Conservation (phyloP, 768 basidiomycete species). For the Lactifluus echinatus region DNA sequence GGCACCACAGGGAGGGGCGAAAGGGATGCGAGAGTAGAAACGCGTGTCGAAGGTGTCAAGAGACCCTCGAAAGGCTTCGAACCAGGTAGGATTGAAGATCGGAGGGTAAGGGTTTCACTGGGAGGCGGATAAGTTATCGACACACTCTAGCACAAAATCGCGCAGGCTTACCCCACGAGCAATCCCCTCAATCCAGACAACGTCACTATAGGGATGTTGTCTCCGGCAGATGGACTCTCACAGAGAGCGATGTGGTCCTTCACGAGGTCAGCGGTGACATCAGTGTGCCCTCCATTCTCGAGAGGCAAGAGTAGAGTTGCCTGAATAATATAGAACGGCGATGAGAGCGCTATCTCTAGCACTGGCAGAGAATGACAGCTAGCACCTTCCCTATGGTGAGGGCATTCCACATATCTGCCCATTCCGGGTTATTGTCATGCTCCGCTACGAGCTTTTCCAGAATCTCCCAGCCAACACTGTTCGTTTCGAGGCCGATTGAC, state of each 20-base stretch:
- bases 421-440: conserved; percentile 45
- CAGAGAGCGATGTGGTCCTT: conserved; percentile 75
- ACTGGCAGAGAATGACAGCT: not conserved
- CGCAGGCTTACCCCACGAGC: conserved; percentile 45
- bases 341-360: not conserved
- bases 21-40: conserved; percentile 35
- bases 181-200: conserved; percentile 77
- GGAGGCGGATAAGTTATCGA: conserved; percentile 1
- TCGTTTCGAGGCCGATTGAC: conserved; percentile 52
- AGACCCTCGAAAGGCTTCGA: conserved; percentile 37
- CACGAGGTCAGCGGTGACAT: conserved; percentile 64
- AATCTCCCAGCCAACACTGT: conserved; percentile 67
- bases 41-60: conserved; percentile 29
- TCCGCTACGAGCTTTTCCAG: conserved; percentile 58
- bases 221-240: conserved; percentile 39
- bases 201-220: conserved; percentile 53
- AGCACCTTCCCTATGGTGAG: conserved; percentile 58
- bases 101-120: conserved; percentile 35
- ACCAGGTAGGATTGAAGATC: conserved; percentile 35
- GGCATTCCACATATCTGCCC: conserved; percentile 61
- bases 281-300: conserved; percentile 44
- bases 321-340: conserved; percentile 31
- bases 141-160: not conserved
- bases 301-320: conserved; percentile 74
- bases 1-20: conserved; percentile 43